Evolutionary conservation across 2,329 filamentous ascomycete species (phyloP), one percentile per base, ranked within the genome.

Genomic region (Venturia nashicola): DNA sequence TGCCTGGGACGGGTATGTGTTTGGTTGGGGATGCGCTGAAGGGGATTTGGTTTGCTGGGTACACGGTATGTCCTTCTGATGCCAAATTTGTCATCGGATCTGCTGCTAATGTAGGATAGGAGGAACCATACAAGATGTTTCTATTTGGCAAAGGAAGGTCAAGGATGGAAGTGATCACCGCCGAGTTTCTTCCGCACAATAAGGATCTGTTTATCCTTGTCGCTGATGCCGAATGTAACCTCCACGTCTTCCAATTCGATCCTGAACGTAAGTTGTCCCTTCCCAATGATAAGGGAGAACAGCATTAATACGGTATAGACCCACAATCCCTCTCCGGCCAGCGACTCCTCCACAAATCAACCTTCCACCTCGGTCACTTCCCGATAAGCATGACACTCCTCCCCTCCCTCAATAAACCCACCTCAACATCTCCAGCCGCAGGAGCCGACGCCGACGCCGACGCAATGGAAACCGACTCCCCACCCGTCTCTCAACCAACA

Each of bases 41-140:
- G 77, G 94, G 94, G 0, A 81, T 97, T 2, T 97, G 94, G 91
- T 95, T 99, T 69, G 89, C 90, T 0, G 94, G 94, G 0, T 99
- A 97, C 72, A 94, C 90, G 9, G 82, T 83, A 79, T 62, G 78
- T 71, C 5, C 59, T 32, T 16, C 14, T 27, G 11, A 5, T 42
- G 9, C 14, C 36, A 12, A n/a, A 11, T 32, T 32, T 63, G 18
- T 32, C 4, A 32, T 62, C 40, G 9, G 6, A 36, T 27, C 5
- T 46, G 60, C 6, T 62, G 20, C 27, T 57, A 43, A 55, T 36
- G 7, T 27, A 5, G 16, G 20, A 3, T 63, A 83, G 76, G 93
- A 99, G 76, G 94, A 97, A 71, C 94, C 94, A 0, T 99, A 97
- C 73, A 92, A 89, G 68, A 91, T 99, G 85, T 88, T 91, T 67